A percentile compares a stretch with the other conserved stretches of the same genome.
phyloP scores from a whole-genome alignment of 495 filamentous ascomycete species.

The Neurospora pannonica region DNA sequence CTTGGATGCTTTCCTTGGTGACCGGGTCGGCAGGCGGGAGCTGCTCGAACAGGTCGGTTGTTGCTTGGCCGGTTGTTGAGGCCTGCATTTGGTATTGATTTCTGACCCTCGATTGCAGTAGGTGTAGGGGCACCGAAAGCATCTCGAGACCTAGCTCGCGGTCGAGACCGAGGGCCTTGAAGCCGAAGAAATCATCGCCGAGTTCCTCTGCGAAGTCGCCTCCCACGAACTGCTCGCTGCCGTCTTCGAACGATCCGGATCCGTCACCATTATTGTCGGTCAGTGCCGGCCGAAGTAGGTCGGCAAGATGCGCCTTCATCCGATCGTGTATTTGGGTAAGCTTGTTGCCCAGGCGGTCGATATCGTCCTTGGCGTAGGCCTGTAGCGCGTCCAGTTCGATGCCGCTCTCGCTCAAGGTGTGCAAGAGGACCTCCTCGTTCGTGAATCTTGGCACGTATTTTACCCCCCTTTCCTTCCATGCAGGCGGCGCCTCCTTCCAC shows the following conservation, averaged over 20 bases:
- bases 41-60: constrained; percentile 53
- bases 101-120: constrained; percentile 84
- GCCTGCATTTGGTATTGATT: constrained; percentile 69
- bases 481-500: constrained; percentile 43
- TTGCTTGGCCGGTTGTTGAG: constrained; percentile 40
- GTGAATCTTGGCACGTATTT: constrained; percentile 59
- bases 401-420: constrained; percentile 74
- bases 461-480: constrained; percentile 27
- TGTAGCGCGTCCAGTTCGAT: constrained; percentile 75
- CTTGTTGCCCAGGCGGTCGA: constrained; percentile 81
- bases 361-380: constrained; percentile 83
- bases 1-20: constrained; percentile 62
- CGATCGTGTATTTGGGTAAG: constrained; percentile 80
- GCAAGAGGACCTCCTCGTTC: constrained; percentile 75
- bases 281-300: constrained; percentile 84
- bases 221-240: constrained; percentile 92
- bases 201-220: constrained; percentile 97
- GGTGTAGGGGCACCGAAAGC: constrained; percentile 85
- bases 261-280: constrained; percentile 70
- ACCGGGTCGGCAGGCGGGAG: constrained; percentile 70
- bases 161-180: constrained; percentile 89
- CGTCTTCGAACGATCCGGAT: constrained; percentile 83
- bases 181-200: constrained; percentile 97
- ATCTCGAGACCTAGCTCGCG: constrained; percentile 77
- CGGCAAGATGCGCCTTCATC: constrained; percentile 80